Base-by-base conservation (phyloP, 176 grass and related monocot genomes). In the Hyparrhenia diplandra region DNA sequence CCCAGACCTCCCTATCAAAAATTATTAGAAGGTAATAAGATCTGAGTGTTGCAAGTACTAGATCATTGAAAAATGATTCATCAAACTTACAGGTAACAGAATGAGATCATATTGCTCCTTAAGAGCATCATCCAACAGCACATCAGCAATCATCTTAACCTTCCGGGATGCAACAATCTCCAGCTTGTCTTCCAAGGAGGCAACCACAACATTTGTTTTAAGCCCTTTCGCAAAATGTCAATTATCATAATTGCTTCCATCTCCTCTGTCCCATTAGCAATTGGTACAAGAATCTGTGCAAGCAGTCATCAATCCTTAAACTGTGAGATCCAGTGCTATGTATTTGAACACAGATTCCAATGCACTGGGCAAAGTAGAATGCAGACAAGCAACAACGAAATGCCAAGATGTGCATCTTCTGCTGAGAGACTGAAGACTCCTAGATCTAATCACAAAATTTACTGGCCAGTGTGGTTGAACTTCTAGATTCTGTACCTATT, bases 211-310 rank as follows among this genome's bases (percentile, higher is more conserved):
- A 85, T 87, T 91, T 60, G 84, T 84, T 78, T 94, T 91, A 10
- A 10, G 89, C 92, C 66, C 92, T 89, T 89, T 12, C 86, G 69
- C 52, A 94, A 71, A 78, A 89, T 87, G 68, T 94, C 89, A 72
- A 94, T 89, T 23, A 94, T 94, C 89, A 94, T 91, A 54, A 37
- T 80, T 65, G 92, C 89, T 34, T 94, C 92, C 92, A 94, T 94
- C 82, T 94, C 92, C 69, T 94, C 92, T 46, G 86, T 81, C 30
- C 89, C 89, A 87, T 89, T 94, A 70, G 92, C 86, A 82, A 91
- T 85, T 72, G 92, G 92, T 77, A 94, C 92, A 55, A 94, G 92
- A 76, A 94, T 87, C 89, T 94, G 63, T 14, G 23, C 30, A 82
- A 13, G 25, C 29, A 52, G 76, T 34, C 23, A 67, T 3, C 4